These are phyloP conservation scores for Rhynchosporium secalis DNA, from an alignment of 2,329 filamentous ascomycete species.

Conservation along the genomic window DNA sequence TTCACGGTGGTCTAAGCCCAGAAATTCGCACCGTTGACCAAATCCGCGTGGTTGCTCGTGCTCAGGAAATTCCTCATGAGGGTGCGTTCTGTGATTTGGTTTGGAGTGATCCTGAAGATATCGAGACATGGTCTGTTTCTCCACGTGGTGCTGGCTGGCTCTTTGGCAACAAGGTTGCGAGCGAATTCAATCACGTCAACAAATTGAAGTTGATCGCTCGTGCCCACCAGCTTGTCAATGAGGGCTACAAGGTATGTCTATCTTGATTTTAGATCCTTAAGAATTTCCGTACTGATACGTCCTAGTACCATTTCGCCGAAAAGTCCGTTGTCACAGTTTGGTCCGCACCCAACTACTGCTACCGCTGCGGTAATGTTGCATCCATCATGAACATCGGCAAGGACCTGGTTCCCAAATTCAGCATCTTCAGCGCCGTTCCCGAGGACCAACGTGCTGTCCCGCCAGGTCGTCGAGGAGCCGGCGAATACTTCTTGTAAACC, in stretches of 20 bases:
- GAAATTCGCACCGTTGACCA: slow-evolving; percentile 75
- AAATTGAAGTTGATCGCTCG: slow-evolving; percentile 69
- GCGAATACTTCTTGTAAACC: slow-evolving; percentile 64
- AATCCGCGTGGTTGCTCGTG: slow-evolving; percentile 71
- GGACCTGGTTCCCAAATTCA: slow-evolving; percentile 86
- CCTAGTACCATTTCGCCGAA: slow-evolving; percentile 85
- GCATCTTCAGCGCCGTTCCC: slow-evolving; percentile 86
- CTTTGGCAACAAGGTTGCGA: slow-evolving; percentile 64
- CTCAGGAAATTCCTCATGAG: slow-evolving; percentile 76
- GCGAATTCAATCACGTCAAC: slow-evolving; percentile 77
- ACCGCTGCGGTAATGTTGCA: slow-evolving; percentile 56
- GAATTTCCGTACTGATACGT: slow-evolving; percentile 35
- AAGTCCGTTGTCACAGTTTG: slow-evolving; percentile 87
- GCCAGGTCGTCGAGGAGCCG: slow-evolving; percentile 64
- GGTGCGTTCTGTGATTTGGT: slow-evolving; percentile 76
- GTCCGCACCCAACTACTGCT: slow-evolving; percentile 51
- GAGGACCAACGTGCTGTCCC: slow-evolving; percentile 81
- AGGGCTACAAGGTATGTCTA: slow-evolving; percentile 66
- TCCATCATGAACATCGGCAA: slow-evolving; percentile 87
- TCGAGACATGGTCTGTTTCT: slow-evolving; percentile 69
- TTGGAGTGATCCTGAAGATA: slow-evolving; percentile 73
- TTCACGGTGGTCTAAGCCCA: slow-evolving; percentile 70
- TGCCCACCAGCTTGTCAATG: slow-evolving; percentile 74
- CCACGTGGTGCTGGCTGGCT: slow-evolving; percentile 63
- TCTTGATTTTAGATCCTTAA: neutral